phyloP scores from a whole-genome alignment of 495 filamentous ascomycete genomes.

The Umbilicaria muhlenbergii region DNA sequence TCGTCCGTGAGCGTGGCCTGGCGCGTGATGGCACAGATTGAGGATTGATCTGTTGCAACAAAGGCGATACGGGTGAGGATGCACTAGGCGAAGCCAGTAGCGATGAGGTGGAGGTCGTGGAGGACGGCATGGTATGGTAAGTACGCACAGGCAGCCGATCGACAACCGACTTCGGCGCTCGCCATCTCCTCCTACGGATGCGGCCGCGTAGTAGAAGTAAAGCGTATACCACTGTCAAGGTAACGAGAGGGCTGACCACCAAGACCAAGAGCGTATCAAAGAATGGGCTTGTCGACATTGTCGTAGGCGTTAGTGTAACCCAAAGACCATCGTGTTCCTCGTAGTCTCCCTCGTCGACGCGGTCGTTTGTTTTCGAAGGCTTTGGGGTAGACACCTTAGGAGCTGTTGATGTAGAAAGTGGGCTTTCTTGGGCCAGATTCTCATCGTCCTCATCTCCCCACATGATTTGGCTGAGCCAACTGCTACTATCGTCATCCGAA shows the following conservation, averaged over 20 bases:
- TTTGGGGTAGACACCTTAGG: background rate
- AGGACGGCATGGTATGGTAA: slow-evolving; percentile 66
- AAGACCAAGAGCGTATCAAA: slow-evolving; percentile 90
- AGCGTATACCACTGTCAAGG: slow-evolving; percentile 82
- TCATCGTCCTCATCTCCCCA: slow-evolving; percentile 18
- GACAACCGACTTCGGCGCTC: slow-evolving; percentile 90
- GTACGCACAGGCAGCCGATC: slow-evolving; percentile 89
- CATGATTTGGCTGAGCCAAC: slow-evolving; percentile 6
- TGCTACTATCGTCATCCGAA: background rate
- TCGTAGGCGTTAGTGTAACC: slow-evolving; percentile 87
- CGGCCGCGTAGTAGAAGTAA: slow-evolving; percentile 76
- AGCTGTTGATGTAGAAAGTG: slow-evolving; percentile 2
- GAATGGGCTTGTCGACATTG: slow-evolving; percentile 82
- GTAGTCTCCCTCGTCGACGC: background rate
- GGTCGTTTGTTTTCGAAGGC: no score
- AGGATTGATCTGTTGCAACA: slow-evolving; percentile 32
- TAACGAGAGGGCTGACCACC: slow-evolving; percentile 83
- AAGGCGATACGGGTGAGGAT: slow-evolving; percentile 59
- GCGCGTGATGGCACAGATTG: slow-evolving; percentile 28
- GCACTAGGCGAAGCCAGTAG: slow-evolving; percentile 37
- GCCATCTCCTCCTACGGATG: slow-evolving; percentile 80
- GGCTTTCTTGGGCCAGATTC: background rate
- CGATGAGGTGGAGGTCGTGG: slow-evolving; percentile 38
- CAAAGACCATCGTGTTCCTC: slow-evolving; percentile 69
- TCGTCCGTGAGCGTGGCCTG: slow-evolving; percentile 50